Evolutionary conservation across 495 filamentous ascomycete genomes (phyloP), one percentile per base, ranked within the genome.

Genomic region (Penicillium chermesinum): DNA sequence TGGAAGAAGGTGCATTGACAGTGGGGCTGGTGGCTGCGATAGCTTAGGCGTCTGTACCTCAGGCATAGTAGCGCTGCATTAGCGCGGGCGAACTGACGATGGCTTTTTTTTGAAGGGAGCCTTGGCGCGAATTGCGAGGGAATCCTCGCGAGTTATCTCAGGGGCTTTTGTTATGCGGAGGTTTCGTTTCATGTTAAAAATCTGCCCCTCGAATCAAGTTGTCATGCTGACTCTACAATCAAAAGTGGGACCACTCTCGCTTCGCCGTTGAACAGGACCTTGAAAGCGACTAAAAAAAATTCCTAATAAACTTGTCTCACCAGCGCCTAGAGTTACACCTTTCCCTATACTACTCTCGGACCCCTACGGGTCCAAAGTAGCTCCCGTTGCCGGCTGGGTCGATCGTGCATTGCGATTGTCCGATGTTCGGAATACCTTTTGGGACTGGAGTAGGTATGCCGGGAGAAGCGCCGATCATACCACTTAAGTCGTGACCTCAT

Each of bases 81-180:
- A 56, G 59, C 54, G 55, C 59, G 55, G n/a, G 59, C 53, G 55
- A 62, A 59, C 44, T 62, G 55, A 62, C 55, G 51, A 51, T 57
- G 41, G 30, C 52, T 46, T 46, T 39, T 54, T 53, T 48, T 54
- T 49, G 34, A 13, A 7, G 22, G 36, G 47, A 45, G 57, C 56
- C 59, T 46, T 50, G 49, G 40, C 45, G 27, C 53, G 32, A 49
- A 55, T 34, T 57, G 50, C 48, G 47, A 17, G 36, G 36, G 34
- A 14, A 14, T 10, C 38, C 7, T 39, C 8, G 35, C 19, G n/a
- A 3, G 15, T 44, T 41, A 41, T 47, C 39, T 51, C 51, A 58
- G 50, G 54, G 54, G 46, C 51, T 53, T 16, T 20, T 12, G 13
- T 42, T 9, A 5, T 1, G 2, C 18, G 3, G 21, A 21, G 4